Percentiles rank a stretch among this genome's conserved stretches.
Conservation (phyloP, 1,139 yeast genomes). For the Hansenula lynferdii region DNA sequence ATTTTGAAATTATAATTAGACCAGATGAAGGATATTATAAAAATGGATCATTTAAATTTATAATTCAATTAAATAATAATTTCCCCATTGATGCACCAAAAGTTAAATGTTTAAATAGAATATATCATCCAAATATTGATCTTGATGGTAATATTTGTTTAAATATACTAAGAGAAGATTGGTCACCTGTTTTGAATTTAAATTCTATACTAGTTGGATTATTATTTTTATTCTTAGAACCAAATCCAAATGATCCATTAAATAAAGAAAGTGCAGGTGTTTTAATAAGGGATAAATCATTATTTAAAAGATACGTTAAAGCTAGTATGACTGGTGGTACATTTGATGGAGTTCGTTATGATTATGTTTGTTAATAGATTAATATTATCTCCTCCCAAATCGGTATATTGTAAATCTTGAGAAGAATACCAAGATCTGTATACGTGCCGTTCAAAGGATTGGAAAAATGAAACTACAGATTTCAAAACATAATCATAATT, state of each 20-base stretch:
- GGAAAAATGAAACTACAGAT: no score
- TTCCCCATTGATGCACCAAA: constrained; percentile 95
- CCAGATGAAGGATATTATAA: constrained; percentile 83
- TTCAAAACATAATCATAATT: not conserved
- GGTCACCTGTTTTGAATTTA: constrained; percentile 90
- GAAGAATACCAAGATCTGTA: no score
- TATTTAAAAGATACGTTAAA: constrained; percentile 56
- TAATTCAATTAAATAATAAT: constrained; percentile 57
- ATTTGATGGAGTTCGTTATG: constrained; percentile 58
- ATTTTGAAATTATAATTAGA: constrained; percentile 50
- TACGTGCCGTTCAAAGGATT: no score
- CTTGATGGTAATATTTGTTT: constrained; percentile 86
- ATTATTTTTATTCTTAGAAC: constrained; percentile 81
- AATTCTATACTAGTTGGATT: constrained; percentile 82
- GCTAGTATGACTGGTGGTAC: constrained; percentile 69
- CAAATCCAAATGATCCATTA: constrained; percentile 88
- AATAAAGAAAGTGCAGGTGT: constrained; percentile 86
- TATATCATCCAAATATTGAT: constrained; percentile 94
- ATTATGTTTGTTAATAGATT: constrained; percentile 40
- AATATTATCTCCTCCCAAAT: no score
- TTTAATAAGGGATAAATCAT: constrained; percentile 50
- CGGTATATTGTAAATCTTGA: no score
- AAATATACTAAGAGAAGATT: constrained; percentile 87
- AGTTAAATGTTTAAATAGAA: constrained; percentile 63
- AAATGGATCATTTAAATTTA: constrained; percentile 65